phyloP scores from a whole-genome alignment of 179 eudicot species.

The Amaranthus tricolor region DNA sequence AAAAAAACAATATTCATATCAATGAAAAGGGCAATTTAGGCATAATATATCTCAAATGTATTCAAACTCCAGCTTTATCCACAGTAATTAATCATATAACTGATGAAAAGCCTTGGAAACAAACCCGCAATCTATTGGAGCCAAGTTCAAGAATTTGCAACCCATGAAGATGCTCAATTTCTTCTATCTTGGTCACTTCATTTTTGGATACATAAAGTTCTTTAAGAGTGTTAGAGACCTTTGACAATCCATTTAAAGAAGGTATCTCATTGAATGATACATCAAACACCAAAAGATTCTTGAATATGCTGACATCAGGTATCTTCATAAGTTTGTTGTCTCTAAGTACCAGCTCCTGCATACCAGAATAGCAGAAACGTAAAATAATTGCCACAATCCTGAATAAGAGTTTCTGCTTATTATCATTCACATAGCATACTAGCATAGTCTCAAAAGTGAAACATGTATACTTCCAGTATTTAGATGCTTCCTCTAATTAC shows the following conservation, averaged over 20 bases:
- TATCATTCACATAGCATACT: too few species aligned
- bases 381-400: background rate
- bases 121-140: slow-evolving; percentile 87
- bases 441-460: too few species aligned
- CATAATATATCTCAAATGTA: background rate
- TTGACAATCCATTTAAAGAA: slow-evolving; percentile 67
- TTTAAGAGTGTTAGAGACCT: slow-evolving; percentile 65
- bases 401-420: background rate
- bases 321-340: slow-evolving; percentile 78
- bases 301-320: slow-evolving; percentile 88
- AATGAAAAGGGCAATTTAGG: background rate
- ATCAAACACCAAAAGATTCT: slow-evolving; percentile 77
- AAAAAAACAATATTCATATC: background rate
- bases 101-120: slow-evolving; percentile 26
- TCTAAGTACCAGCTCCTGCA: slow-evolving; percentile 91
- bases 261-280: slow-evolving; percentile 93
- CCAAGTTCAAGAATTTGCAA: slow-evolving; percentile 97
- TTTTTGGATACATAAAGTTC: slow-evolving; percentile 94
- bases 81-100: slow-evolving; percentile 9
- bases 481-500: too few species aligned
- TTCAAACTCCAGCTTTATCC: background rate
- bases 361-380: slow-evolving; percentile 12
- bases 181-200: slow-evolving; percentile 90
- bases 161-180: slow-evolving; percentile 79
- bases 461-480: too few species aligned